Percentiles rank a stretch among this genome's conserved stretches.
These are phyloP conservation scores for Alliaria petiolata DNA, from an alignment of 345 rosid genomes.

Conservation along the genomic window DNA sequence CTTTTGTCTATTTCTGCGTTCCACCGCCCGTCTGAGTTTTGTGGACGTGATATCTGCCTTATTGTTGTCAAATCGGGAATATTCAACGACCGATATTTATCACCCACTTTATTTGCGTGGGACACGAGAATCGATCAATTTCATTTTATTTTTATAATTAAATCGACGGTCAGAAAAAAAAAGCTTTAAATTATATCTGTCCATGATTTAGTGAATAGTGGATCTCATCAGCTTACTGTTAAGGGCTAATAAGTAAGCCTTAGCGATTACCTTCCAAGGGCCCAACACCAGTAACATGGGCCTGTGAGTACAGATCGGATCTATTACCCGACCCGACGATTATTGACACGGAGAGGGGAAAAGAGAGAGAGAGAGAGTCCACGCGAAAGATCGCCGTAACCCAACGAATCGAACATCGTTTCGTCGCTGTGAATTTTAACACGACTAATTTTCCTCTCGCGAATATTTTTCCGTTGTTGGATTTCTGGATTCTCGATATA, in stretches of 20 bases:
- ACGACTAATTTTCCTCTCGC: background rate
- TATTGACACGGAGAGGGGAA: background rate
- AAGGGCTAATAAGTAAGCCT: background rate
- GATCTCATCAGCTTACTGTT: background rate
- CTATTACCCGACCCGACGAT: conserved; percentile 19
- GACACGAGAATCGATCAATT: conserved; percentile 12
- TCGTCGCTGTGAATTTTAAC: background rate
- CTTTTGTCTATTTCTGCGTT: background rate
- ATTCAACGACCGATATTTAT: conserved; percentile 14
- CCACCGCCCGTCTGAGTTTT: background rate
- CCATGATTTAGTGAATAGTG: background rate
- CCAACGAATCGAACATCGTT: conserved; percentile 27
- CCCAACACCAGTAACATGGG: background rate
- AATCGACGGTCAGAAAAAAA: background rate
- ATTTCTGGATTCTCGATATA: background rate
- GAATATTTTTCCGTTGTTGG: background rate
- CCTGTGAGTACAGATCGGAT: background rate
- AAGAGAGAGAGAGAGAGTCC: conserved; percentile 6
- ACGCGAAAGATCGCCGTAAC: conserved; percentile 30
- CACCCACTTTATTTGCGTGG: conserved; percentile 3
- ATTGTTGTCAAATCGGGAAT: conserved; percentile 7
- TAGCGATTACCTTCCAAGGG: background rate
- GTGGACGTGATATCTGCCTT: conserved; percentile 2
- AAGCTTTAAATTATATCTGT: background rate
- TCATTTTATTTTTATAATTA: background rate